A percentile compares a stretch with the other conserved stretches of the same genome.
Evolutionary conservation across 23 red algal genomes (phyloP).

Genomic region (Chondrus crispus): DNA sequence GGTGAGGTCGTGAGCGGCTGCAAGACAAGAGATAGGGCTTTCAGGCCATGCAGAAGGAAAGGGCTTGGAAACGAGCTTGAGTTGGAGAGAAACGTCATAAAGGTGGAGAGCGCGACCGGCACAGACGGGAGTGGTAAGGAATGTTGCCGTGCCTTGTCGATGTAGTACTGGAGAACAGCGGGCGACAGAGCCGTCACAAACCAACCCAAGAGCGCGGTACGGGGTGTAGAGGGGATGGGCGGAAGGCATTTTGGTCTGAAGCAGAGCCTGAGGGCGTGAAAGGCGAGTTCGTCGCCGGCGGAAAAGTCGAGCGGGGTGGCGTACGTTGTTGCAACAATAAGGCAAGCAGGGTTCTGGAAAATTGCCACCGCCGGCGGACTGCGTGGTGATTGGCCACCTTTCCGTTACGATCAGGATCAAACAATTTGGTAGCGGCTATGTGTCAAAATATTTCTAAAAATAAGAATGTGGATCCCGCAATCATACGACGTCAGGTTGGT

Average conservation of each 20-base stretch:
- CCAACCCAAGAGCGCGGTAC: slow-evolving; percentile 65
- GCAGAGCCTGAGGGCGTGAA: too few relatives aligned
- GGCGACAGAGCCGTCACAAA: slow-evolving; percentile 46
- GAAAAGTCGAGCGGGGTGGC: too few relatives aligned
- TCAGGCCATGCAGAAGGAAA: slow-evolving; percentile 41
- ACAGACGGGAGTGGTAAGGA: slow-evolving; percentile 66
- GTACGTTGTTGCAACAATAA: too few relatives aligned
- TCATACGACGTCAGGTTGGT: too few relatives aligned
- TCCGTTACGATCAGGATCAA: too few relatives aligned
- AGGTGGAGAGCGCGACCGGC: slow-evolving; percentile 69
- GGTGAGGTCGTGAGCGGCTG: slow-evolving; percentile 63
- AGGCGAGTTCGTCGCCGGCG: too few relatives aligned
- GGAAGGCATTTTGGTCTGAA: neutral
- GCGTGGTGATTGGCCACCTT: neutral
- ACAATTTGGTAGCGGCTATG: too few relatives aligned
- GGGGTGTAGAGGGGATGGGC: slow-evolving; percentile 32
- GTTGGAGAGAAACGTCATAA: slow-evolving; percentile 66
- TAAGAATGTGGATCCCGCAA: too few relatives aligned
- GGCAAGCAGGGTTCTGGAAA: too few relatives aligned
- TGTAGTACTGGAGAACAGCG: slow-evolving; percentile 23
- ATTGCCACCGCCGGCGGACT: neutral
- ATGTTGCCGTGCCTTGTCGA: slow-evolving; percentile 56
- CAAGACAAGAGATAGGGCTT: slow-evolving; percentile 4
- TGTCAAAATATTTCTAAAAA: too few relatives aligned
- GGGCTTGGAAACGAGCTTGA: slow-evolving; percentile 61